Conservation (phyloP, 306 rosid species). For the Trichosanthes truncata region DNA sequence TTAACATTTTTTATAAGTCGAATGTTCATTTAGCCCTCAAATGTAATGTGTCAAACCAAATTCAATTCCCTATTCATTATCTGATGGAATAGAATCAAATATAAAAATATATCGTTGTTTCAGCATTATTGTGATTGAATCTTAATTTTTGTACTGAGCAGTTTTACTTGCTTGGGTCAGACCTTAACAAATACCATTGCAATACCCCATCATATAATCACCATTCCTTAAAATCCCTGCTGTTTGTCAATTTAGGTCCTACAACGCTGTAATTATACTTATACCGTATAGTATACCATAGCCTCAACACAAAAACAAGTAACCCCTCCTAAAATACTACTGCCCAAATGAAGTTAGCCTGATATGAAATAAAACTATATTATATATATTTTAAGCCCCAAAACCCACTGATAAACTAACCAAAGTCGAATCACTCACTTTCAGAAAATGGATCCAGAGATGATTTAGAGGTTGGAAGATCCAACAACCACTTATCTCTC, state of each 20-base stretch:
- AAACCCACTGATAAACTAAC: neutral
- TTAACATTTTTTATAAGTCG: no score
- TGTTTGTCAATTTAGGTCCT: neutral
- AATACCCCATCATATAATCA: neutral
- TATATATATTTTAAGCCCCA: neutral
- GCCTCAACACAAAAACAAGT: neutral
- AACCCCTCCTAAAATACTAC: neutral
- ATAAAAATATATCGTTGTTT: neutral
- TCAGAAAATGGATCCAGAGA: constrained; percentile 4
- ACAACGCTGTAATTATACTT: neutral
- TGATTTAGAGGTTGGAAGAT: neutral
- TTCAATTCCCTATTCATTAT: neutral
- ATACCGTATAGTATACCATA: neutral
- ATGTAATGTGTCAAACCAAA: neutral
- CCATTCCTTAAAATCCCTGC: neutral
- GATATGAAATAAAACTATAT: neutral
- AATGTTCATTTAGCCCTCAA: no score
- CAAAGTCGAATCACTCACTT: neutral
- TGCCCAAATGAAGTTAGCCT: neutral
- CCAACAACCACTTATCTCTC: constrained; percentile 17
- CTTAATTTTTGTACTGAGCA: neutral
- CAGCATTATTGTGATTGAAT: neutral
- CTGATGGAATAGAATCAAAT: neutral
- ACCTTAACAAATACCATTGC: neutral
- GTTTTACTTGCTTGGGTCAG: neutral